Base-by-base conservation (phyloP, 1,284 basidiomycete species). In the Ceratobasidium sp. region DNA sequence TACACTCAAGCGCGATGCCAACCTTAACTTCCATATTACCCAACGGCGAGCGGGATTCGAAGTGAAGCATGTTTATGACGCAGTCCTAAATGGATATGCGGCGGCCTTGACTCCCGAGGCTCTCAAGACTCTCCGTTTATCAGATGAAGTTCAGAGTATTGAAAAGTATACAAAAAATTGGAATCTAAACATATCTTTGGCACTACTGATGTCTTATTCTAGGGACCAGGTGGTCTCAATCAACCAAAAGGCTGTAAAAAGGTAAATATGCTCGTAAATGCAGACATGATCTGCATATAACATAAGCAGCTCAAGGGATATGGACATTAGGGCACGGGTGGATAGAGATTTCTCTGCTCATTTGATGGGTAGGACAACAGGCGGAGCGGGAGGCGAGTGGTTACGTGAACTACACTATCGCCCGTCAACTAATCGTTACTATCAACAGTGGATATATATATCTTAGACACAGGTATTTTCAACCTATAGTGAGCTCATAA, bases 401-500 rank as follows among this genome's bases (percentile, higher is more conserved):
- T 32, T n/a, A 2, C 23, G 2, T 4, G 21, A 23, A 18, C 23
- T 28, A 3, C 3, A 5, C 36, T 39, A 14, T 50, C 6, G 8
- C 9, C 48, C 16, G 26, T 9, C 9, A 50, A 26, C 3, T 18
- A 8, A 2, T 26, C 26, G 26, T 4, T 8, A 16, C 16, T 9
- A 3, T 26, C 12, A 6, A 14, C 30, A 57, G 53, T 73, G 46
- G 64, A 73, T 48, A 57, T 73, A 26, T 74, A 74, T 48, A 21
- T 74, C 23, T 18, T 74, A 21, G 73, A 74, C 41, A 74, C 73
- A n/a, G 59, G 59, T 61, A 61, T n/a, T n/a, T n/a, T n/a, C n/a
- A n/a, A n/a, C n/a, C n/a, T n/a, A n/a, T n/a, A n/a, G n/a, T n/a
- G n/a, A n/a, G n/a, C n/a, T n/a, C n/a, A n/a, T n/a, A n/a, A n/a